These are phyloP conservation scores for Solanum etuberosum DNA, from an alignment of 257 asterid species.

Conservation along the genomic window DNA sequence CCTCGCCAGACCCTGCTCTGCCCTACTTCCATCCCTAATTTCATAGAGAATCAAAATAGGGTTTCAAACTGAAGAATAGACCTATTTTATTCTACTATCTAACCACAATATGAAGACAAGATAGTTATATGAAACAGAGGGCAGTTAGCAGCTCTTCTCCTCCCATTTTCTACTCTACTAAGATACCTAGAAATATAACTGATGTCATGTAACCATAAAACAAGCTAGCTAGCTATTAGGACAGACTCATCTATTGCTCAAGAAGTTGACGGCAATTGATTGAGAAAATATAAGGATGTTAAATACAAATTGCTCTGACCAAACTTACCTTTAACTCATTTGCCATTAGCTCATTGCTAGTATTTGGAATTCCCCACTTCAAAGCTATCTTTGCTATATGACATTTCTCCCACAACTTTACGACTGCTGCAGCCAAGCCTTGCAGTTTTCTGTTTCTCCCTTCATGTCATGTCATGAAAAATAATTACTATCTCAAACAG, in stretches of 20 bases:
- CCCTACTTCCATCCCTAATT: background rate
- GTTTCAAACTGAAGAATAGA: background rate
- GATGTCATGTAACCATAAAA: background rate
- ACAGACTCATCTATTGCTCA: background rate
- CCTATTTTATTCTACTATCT: background rate
- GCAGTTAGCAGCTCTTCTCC: background rate
- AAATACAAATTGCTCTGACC: background rate
- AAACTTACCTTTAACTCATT: constrained; percentile 76
- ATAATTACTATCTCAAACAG: background rate
- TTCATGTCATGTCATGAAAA: constrained; percentile 19
- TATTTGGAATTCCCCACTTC: constrained; percentile 86
- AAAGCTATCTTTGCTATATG: constrained; percentile 91
- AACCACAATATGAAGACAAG: background rate
- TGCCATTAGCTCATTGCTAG: constrained; percentile 87
- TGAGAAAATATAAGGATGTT: background rate
- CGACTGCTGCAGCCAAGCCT: constrained; percentile 76
- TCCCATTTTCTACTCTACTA: background rate
- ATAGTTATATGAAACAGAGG: background rate
- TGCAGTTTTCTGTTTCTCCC: constrained; percentile 86
- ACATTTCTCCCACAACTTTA: constrained; percentile 88
- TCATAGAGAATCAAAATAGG: background rate
- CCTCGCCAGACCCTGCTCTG: background rate
- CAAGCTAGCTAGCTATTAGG: background rate
- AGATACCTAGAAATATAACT: background rate
- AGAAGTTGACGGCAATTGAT: background rate